phyloP scores from a whole-genome alignment of 2,329 filamentous ascomycete genomes.

The Verticillium dahliae region DNA sequence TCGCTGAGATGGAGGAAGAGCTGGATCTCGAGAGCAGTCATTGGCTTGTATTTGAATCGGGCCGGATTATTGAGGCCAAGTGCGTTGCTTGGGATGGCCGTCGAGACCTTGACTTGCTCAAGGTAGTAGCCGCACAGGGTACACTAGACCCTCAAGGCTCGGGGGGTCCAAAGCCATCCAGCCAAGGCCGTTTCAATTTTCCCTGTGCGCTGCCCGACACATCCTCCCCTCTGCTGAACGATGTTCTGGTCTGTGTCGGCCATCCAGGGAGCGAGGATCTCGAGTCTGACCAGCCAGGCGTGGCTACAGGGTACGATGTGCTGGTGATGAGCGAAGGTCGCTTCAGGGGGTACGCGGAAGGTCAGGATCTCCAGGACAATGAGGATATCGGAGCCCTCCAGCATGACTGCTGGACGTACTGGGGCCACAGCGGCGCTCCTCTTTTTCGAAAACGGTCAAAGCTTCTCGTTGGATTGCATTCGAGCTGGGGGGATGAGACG shows the following conservation, averaged over 20 bases:
- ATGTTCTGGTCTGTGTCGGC: conserved; percentile 23
- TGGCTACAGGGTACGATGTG: conserved; percentile 36
- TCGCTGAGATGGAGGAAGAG: conserved; percentile 32
- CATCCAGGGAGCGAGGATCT: conserved; percentile 34
- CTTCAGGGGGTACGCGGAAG: conserved; percentile 29
- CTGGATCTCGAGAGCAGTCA: conserved; percentile 19
- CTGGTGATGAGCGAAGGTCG: conserved; percentile 36
- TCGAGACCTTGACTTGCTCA: conserved; percentile 40
- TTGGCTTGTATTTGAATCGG: conserved; percentile 37
- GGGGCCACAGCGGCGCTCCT: conserved; percentile 48
- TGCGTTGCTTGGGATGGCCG: conserved; percentile 32
- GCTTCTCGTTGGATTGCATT: conserved; percentile 41
- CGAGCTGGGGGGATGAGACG: conserved; percentile 45
- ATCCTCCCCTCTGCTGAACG: conserved; percentile 10
- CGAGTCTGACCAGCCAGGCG: conserved; percentile 26
- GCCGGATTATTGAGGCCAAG: conserved; percentile 27
- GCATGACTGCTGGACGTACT: conserved; percentile 52
- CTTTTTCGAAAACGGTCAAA: conserved; percentile 32
- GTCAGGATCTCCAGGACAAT: conserved; percentile 40
- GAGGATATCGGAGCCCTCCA: conserved; percentile 42
- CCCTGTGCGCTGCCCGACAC: conserved; percentile 13
- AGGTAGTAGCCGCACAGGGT: conserved; percentile 24
- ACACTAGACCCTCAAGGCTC: not conserved
- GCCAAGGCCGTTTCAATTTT: conserved; percentile 6
- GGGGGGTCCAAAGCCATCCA: not conserved